phyloP scores from a whole-genome alignment of 106 monocot genomes.

The Amphibolis antarctica region DNA sequence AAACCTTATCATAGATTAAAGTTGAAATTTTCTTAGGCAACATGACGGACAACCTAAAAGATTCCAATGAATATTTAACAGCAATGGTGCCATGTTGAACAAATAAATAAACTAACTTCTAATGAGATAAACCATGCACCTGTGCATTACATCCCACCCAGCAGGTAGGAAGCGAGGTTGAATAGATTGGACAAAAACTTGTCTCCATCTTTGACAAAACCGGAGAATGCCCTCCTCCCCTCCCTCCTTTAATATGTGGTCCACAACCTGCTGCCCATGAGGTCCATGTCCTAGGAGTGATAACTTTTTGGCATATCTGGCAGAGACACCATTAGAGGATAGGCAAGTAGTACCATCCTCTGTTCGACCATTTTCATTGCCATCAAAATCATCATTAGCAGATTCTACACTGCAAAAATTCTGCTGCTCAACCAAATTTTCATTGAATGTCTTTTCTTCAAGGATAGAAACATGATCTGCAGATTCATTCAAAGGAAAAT shows the following conservation, averaged over 20 bases:
- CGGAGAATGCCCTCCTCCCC: conserved; percentile 68
- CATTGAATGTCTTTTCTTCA: conserved; percentile 2
- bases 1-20: too few species aligned
- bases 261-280: conserved; percentile 91
- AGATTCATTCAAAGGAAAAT: conserved; percentile 1
- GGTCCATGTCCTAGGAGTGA: conserved; percentile 85
- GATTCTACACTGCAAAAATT: neutral
- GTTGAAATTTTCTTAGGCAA: neutral
- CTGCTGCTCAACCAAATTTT: conserved; percentile 9
- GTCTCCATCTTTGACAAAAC: conserved; percentile 92
- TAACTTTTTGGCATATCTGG: conserved; percentile 37
- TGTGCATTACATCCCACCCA: conserved; percentile 94
- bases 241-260: conserved; percentile 38
- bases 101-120: neutral
- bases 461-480: conserved; percentile 5
- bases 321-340: conserved; percentile 6
- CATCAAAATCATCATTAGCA: neutral
- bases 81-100: neutral
- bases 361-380: conserved; percentile 7
- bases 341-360: conserved; percentile 5
- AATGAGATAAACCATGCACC: conserved; percentile 26
- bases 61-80: neutral
- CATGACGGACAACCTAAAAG: neutral
- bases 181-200: conserved; percentile 77
- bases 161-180: conserved; percentile 72